These are phyloP conservation scores for Agaricales sp. DNA, from an alignment of 1,284 basidiomycete species.

Conservation along the genomic window DNA sequence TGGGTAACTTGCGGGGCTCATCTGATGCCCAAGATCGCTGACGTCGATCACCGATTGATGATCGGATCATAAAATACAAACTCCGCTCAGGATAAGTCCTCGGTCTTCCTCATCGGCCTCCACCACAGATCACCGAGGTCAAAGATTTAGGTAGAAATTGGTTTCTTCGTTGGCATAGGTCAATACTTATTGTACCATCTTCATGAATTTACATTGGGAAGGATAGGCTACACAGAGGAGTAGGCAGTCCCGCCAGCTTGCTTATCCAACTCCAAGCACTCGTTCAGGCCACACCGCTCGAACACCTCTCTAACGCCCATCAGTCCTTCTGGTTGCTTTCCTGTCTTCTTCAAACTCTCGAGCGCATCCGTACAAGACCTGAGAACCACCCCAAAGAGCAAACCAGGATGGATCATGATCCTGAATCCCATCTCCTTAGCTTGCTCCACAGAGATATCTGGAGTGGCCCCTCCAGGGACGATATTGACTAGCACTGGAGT, in stretches of 20 bases:
- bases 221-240: background rate
- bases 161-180: background rate
- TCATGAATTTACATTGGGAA: background rate
- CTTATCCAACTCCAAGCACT: background rate
- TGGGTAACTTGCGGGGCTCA: too few relatives aligned
- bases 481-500: constrained; percentile 30
- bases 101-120: background rate
- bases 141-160: background rate
- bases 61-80: too few relatives aligned
- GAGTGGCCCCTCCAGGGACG: constrained; percentile 31
- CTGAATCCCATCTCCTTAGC: constrained; percentile 29
- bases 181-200: background rate
- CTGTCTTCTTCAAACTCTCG: constrained; percentile 25
- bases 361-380: constrained; percentile 26
- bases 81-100: background rate
- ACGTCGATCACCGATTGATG: too few relatives aligned
- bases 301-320: constrained; percentile 28
- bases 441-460: constrained; percentile 27
- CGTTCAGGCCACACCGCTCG: constrained; percentile 20
- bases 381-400: constrained; percentile 23
- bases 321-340: constrained; percentile 20
- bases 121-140: background rate
- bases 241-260: background rate
- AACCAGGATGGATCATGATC: constrained; percentile 29
- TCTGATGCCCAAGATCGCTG: too few relatives aligned